Percentiles rank a stretch among this genome's conserved stretches.
These are phyloP conservation scores for Sordariomycetes sp. DNA, from an alignment of 2,329 filamentous ascomycete genomes.

Conservation along the genomic window DNA sequence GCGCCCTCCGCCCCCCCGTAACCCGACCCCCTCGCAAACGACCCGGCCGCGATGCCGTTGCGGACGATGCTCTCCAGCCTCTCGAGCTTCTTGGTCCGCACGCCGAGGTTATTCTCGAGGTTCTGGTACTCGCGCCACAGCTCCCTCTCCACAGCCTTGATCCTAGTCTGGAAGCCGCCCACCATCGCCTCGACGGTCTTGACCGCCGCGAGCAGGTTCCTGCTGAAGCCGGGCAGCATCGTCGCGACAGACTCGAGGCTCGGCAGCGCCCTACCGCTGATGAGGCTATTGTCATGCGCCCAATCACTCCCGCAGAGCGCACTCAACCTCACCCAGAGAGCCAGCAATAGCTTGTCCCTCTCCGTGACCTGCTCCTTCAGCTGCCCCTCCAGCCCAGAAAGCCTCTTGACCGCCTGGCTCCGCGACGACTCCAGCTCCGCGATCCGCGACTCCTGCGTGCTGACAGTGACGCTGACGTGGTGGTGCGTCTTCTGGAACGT, in stretches of 20 bases:
- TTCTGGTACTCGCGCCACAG: constrained; percentile 84
- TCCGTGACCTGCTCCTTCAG: constrained; percentile 81
- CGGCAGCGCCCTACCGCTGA: constrained; percentile 73
- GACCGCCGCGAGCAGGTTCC: constrained; percentile 75
- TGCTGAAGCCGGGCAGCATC: constrained; percentile 77
- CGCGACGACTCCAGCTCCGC: constrained; percentile 74
- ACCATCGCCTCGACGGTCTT: constrained; percentile 78
- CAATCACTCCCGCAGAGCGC: constrained; percentile 82
- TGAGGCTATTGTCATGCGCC: constrained; percentile 77
- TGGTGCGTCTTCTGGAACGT: constrained; percentile 78
- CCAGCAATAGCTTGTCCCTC: constrained; percentile 74
- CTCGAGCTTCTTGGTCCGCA: constrained; percentile 74
- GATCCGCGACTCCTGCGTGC: constrained; percentile 73
- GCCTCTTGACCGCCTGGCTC: constrained; percentile 63
- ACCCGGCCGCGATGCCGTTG: constrained; percentile 42
- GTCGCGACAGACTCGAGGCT: constrained; percentile 76
- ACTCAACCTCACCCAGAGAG: constrained; percentile 83
- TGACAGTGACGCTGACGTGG: constrained; percentile 74
- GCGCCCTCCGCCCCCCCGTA: constrained; percentile 14
- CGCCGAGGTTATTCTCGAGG: constrained; percentile 68
- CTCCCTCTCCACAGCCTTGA: constrained; percentile 77
- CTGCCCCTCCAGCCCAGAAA: constrained; percentile 61
- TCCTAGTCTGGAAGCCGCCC: constrained; percentile 62
- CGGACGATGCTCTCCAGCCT: constrained; percentile 70
- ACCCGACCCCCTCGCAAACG: constrained; percentile 7